These are phyloP conservation scores for Psilocybe sp. DNA, from an alignment of 768 basidiomycete genomes.

Conservation along the genomic window DNA sequence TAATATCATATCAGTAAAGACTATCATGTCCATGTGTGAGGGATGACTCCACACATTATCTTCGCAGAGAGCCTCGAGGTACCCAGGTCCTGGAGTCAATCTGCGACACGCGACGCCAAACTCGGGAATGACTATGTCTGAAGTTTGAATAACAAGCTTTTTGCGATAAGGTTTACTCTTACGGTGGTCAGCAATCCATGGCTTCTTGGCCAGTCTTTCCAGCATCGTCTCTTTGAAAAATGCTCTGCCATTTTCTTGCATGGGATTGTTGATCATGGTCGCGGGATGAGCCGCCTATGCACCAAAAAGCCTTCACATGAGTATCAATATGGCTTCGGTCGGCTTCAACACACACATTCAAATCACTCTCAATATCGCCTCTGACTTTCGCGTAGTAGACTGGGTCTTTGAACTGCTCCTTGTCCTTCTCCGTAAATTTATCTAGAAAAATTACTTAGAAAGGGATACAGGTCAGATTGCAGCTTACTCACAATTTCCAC, in stretches of 20 bases:
- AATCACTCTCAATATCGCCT: conserved; percentile 41
- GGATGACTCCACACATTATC: conserved; percentile 44
- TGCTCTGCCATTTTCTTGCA: conserved; percentile 32
- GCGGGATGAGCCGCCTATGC: conserved; percentile 35
- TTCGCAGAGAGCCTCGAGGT: conserved; percentile 61
- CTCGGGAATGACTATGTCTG: conserved; percentile 48
- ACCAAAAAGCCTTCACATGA: background rate
- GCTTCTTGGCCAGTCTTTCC: conserved; percentile 49
- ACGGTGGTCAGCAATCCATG: conserved; percentile 60
- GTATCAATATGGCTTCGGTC: background rate
- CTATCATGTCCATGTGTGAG: background rate
- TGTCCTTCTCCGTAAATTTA: conserved; percentile 49
- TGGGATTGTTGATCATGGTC: conserved; percentile 36
- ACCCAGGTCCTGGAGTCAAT: conserved; percentile 68
- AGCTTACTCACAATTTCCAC: conserved; percentile 39
- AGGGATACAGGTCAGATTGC: background rate
- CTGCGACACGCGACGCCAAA: conserved; percentile 60
- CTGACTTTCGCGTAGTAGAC: conserved; percentile 47
- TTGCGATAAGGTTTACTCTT: conserved; percentile 7
- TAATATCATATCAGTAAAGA: conserved; percentile 12
- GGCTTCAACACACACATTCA: conserved; percentile 39
- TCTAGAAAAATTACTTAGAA: conserved; percentile 25
- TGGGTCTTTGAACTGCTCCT: conserved; percentile 45
- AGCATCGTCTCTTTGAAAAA: conserved; percentile 45
- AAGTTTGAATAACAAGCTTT: background rate